Percentiles rank a stretch among this genome's conserved stretches.
Conservation (phyloP, 2,329 filamentous ascomycete genomes). For the Neodidymelliopsis sp. region DNA sequence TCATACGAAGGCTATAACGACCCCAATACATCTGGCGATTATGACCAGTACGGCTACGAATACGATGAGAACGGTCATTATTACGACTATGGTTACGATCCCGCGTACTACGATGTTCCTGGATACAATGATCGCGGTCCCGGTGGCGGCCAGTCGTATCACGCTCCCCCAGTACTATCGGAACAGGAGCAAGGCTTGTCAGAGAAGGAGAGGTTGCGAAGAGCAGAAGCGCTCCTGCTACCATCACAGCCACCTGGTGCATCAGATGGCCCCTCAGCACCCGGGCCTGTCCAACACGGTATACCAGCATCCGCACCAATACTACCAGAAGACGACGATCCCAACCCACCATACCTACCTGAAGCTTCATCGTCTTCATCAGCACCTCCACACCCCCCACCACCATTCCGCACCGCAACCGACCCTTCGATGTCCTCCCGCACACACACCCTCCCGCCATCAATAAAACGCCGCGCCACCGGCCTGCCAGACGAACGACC, state of each 20-base stretch:
- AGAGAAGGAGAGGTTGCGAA: slow-evolving; percentile 82
- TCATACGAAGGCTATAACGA: slow-evolving; percentile 25
- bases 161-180: slow-evolving; percentile 61
- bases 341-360: slow-evolving; percentile 29
- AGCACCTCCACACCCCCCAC: slow-evolving; percentile 32
- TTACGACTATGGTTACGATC: slow-evolving; percentile 45
- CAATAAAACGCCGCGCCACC: slow-evolving; percentile 26
- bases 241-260: slow-evolving; percentile 76
- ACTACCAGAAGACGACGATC: slow-evolving; percentile 44
- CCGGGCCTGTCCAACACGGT: slow-evolving; percentile 34
- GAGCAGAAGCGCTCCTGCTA: slow-evolving; percentile 78
- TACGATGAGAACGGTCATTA: slow-evolving; percentile 45
- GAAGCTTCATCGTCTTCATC: slow-evolving; percentile 33
- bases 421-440: slow-evolving; percentile 20
- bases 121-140: slow-evolving; percentile 37
- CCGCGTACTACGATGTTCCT: slow-evolving; percentile 39
- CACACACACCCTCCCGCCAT: slow-evolving; percentile 9
- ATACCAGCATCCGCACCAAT: slow-evolving; percentile 48
- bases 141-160: slow-evolving; percentile 55
- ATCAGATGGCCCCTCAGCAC: slow-evolving; percentile 52
- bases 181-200: slow-evolving; percentile 68
- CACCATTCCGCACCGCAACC: slow-evolving; percentile 31
- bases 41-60: slow-evolving; percentile 35
- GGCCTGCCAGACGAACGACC: slow-evolving; percentile 21
- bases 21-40: slow-evolving; percentile 23